These are phyloP conservation scores for Hydnomerulius pinastri DNA, from an alignment of 768 basidiomycete genomes.

Conservation along the genomic window DNA sequence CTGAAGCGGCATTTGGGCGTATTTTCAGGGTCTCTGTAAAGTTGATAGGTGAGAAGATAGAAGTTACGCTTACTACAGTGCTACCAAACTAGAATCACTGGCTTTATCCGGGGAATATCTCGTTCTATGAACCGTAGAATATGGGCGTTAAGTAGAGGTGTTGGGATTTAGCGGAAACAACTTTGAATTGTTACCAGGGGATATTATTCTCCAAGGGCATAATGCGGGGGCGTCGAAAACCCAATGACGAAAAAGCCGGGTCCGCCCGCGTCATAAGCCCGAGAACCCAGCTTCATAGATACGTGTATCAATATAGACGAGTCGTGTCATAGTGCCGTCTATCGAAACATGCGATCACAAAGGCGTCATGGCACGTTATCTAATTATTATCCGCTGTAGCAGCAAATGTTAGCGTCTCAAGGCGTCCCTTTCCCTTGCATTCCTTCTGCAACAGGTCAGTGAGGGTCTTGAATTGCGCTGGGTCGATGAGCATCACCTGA, in stretches of 20 bases:
- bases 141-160: neutral
- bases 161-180: neutral
- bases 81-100: slow-evolving; percentile 11
- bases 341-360: neutral
- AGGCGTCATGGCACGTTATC: neutral
- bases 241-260: neutral
- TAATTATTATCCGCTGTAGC: slow-evolving; percentile 49
- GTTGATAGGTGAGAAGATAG: slow-evolving; percentile 21
- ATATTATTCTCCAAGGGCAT: neutral
- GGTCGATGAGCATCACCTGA: slow-evolving; percentile 91
- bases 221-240: neutral
- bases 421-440: slow-evolving; percentile 81
- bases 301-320: no score
- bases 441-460: slow-evolving; percentile 91
- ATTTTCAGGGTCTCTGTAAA: slow-evolving; percentile 21
- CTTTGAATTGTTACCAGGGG: no score
- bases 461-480: slow-evolving; percentile 85
- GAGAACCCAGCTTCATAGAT: no score
- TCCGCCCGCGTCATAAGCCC: neutral
- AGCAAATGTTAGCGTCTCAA: slow-evolving; percentile 81
- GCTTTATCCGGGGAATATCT: neutral
- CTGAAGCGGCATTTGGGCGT: neutral
- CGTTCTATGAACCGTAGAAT: neutral
- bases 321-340: neutral
- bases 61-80: slow-evolving; percentile 16